Base-by-base conservation (phyloP, 2,329 filamentous ascomycete genomes). In the Bisporella sp. region DNA sequence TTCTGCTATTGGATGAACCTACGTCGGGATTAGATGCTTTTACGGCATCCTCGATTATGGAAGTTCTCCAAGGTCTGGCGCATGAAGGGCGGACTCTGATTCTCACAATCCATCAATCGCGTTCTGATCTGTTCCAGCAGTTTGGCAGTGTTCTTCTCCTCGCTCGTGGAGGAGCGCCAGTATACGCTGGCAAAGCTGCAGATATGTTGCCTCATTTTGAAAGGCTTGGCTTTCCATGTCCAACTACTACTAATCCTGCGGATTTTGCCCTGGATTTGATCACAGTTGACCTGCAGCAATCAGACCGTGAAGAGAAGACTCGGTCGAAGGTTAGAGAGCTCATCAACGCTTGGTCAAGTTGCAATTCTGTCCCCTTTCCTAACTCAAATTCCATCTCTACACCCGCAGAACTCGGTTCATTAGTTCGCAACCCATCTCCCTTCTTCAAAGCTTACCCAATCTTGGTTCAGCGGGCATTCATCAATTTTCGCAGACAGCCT, bases 191-290 rank as follows among this genome's bases (percentile, higher is more conserved):
- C 0, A 69, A 75, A 2, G 82, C 81, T 0, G 67, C 63, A 5
- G 69, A 76, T 1, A 88, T 90, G 83, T 70, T 89, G 0, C 63
- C 71, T 0, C 82, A 89, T 62, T 86, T 90, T 52, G 66, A 69
- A 0, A 63, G 62, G 0, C 69, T 82, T 21, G 84, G 84, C 1
- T 78, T 81, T 54, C 70, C 79, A 9, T 90, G 86, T 59, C 84
- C 85, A 0, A 71, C 73, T 11, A 79, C 85, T 51, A 86, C 84
- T 1, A 91, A 90, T 55, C 86, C 87, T 1, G 85, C 87, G 0
- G 87, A 91, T 63, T 90, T 88, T 63, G 85, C 84, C 0, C 73
- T 90, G 6, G 86, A 91, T 59, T 73, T 89, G 46, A 87, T 91
- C 47, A 90, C 85, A 0, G 78, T 90, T 29, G 84, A 90, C 58